Percentiles rank a stretch among this genome's conserved stretches.
phyloP scores from a whole-genome alignment of 768 basidiomycete species.

The Leccinellum luteum region DNA sequence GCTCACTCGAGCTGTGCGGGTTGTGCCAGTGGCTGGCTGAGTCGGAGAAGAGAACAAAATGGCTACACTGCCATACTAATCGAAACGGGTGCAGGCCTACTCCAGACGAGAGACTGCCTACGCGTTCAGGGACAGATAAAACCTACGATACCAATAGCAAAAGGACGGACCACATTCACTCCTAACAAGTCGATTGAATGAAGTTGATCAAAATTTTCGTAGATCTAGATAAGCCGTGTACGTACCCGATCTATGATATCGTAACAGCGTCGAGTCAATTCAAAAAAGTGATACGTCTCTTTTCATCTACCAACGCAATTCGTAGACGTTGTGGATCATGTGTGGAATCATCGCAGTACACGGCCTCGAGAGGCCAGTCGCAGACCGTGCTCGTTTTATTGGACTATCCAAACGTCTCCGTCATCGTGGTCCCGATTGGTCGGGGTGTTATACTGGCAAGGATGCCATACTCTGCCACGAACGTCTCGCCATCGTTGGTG shows the following conservation, averaged over 20 bases:
- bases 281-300: background rate
- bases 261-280: background rate
- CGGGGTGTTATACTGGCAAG: conserved; percentile 87
- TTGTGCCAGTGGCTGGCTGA: background rate
- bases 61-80: too few relatives aligned
- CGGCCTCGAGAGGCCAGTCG: conserved; percentile 67
- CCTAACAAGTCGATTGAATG: too few relatives aligned
- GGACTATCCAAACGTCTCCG: conserved; percentile 86
- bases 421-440: conserved; percentile 98
- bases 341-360: conserved; percentile 92
- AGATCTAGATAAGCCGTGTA: too few relatives aligned
- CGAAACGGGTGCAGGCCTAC: too few relatives aligned
- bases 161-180: too few relatives aligned
- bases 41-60: background rate
- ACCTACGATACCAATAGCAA: too few relatives aligned
- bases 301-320: background rate
- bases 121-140: too few relatives aligned
- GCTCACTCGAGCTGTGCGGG: background rate
- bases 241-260: background rate
- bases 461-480: conserved; percentile 88
- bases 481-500: conserved; percentile 95
- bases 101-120: too few relatives aligned
- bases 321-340: conserved; percentile 47
- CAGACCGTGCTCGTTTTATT: conserved; percentile 71
- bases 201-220: too few relatives aligned